A percentile compares a stretch with the other conserved stretches of the same genome.
These are phyloP conservation scores for Mycena leptocephala DNA, from an alignment of 768 basidiomycete genomes.

Conservation along the genomic window DNA sequence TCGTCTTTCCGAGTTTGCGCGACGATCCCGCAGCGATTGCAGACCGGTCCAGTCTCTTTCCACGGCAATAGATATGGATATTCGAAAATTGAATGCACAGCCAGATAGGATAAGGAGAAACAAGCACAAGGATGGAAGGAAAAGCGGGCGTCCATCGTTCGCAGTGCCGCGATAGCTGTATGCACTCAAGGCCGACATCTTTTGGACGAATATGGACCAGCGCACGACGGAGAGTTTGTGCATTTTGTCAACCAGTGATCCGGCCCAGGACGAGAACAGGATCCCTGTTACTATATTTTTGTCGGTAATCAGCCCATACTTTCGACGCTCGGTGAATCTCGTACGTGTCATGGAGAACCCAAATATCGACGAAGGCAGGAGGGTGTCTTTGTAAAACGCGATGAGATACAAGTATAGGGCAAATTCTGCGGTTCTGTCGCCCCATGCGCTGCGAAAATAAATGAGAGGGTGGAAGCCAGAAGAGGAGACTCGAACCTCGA, in stretches of 20 bases:
- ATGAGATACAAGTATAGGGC: constrained; percentile 61
- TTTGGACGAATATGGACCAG: constrained; percentile 56
- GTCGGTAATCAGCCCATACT: too few relatives aligned
- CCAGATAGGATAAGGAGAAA: constrained; percentile 54
- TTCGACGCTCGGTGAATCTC: too few relatives aligned
- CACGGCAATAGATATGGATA: constrained; percentile 61
- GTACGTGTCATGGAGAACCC: constrained; percentile 61
- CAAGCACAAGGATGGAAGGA: constrained; percentile 42
- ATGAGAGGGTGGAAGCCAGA: not conserved
- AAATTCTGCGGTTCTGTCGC: constrained; percentile 58
- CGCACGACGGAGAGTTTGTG: constrained; percentile 57
- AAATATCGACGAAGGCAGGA: constrained; percentile 65
- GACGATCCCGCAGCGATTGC: constrained; percentile 56
- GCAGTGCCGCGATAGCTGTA: constrained; percentile 54
- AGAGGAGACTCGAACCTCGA: constrained; percentile 3
- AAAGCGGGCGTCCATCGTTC: constrained; percentile 14
- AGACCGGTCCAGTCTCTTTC: constrained; percentile 69
- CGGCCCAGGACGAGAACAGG: constrained; percentile 58
- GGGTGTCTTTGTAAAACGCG: constrained; percentile 57
- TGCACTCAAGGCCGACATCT: constrained; percentile 50
- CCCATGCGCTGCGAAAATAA: constrained; percentile 36
- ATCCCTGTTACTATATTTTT: constrained; percentile 54
- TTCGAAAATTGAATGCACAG: constrained; percentile 58
- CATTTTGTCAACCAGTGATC: constrained; percentile 58
- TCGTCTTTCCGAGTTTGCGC: constrained; percentile 56